Conservation (phyloP, 805 yeast genomes). For the Ogataea pini region DNA sequence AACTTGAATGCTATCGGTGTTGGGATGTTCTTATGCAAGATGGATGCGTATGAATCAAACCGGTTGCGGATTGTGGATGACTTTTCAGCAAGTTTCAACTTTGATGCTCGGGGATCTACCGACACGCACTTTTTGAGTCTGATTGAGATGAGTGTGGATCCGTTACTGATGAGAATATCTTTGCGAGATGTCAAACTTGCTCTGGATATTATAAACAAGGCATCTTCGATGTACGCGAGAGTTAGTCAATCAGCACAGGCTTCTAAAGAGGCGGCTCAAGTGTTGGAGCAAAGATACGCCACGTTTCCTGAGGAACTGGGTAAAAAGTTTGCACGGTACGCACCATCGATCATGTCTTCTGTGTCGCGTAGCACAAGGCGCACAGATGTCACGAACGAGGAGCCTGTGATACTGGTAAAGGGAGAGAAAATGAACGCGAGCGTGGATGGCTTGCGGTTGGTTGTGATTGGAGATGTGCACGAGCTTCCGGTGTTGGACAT, state of each 20-base stretch:
- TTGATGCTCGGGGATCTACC: conserved; percentile 71
- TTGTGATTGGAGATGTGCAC: conserved; percentile 85
- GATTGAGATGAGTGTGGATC: conserved; percentile 74
- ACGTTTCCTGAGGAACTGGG: conserved; percentile 65
- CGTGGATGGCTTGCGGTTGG: conserved; percentile 76
- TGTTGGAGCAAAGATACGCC: conserved; percentile 28
- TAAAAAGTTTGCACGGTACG: conserved; percentile 59
- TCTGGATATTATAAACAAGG: conserved; percentile 67
- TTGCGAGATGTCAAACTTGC: conserved; percentile 86
- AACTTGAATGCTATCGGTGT: conserved; percentile 72
- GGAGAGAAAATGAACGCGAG: conserved; percentile 69
- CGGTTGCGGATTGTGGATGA: conserved; percentile 82
- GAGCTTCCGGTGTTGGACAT: conserved; percentile 86
- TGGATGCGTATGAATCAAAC: conserved; percentile 64
- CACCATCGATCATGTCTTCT: conserved; percentile 63
- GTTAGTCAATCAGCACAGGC: conserved; percentile 19
- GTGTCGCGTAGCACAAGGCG: conserved; percentile 39
- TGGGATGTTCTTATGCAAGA: conserved; percentile 81
- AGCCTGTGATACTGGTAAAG: conserved; percentile 48
- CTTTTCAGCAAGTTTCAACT: conserved; percentile 73
- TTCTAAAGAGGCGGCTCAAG: conserved; percentile 4
- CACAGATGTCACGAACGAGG: conserved; percentile 12
- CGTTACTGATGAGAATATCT: conserved; percentile 77
- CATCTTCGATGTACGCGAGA: conserved; percentile 51
- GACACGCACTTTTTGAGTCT: conserved; percentile 57